Conservation (phyloP, 202 grass and related monocot genomes). For the Hordeum pubiflorum region DNA sequence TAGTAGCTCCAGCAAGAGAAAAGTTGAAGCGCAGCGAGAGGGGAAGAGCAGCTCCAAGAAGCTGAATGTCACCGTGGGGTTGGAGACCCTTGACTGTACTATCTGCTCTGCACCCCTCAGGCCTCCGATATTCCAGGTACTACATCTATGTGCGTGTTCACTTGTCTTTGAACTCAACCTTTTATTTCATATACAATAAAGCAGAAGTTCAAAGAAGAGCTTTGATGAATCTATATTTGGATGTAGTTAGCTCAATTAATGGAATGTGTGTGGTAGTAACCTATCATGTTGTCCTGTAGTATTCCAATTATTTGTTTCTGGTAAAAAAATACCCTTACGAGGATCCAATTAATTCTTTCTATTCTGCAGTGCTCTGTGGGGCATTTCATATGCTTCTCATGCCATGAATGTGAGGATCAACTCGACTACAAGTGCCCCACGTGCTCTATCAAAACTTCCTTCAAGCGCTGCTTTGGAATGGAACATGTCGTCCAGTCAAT, state of each 20-base stretch:
- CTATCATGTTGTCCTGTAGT: not conserved
- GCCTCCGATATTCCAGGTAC: not conserved
- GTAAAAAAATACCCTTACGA: not conserved
- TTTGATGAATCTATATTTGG: not conserved
- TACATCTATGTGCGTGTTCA: not conserved
- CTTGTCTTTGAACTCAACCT: not conserved
- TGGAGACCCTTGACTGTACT: not conserved
- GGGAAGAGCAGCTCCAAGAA: not conserved
- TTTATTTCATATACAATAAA: not conserved
- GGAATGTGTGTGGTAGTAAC: not conserved
- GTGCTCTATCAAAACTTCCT: not conserved
- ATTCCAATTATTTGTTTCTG: not conserved
- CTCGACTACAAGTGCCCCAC: not conserved
- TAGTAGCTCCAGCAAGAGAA: not conserved
- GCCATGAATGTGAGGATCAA: not conserved
- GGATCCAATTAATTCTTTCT: not conserved
- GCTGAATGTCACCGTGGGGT: not conserved
- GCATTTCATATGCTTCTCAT: not conserved
- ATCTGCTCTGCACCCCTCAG: not conserved
- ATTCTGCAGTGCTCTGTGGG: not conserved
- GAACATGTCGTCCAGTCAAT: not conserved
- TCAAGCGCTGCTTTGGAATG: not conserved
- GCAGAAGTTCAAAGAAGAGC: not conserved
- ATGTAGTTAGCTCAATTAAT: not conserved
- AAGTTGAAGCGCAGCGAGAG: not conserved